Evolutionary conservation across 495 filamentous ascomycete species (phyloP).

Genomic region (Monascus purpureus): DNA sequence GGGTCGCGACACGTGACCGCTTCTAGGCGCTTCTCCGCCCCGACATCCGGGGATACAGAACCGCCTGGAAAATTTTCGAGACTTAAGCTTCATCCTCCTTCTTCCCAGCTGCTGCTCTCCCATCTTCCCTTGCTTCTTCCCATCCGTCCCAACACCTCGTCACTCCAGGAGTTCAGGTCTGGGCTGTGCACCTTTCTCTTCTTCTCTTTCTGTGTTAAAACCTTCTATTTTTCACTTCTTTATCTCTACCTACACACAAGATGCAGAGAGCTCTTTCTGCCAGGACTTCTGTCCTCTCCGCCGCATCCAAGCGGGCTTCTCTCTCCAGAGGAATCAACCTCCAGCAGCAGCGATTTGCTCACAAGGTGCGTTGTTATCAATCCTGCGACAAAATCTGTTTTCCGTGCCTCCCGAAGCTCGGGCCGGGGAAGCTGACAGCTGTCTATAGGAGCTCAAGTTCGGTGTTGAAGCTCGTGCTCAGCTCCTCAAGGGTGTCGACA

Average conservation of each 20-base stretch:
- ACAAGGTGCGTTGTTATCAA: conserved; percentile 56
- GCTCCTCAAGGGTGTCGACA: conserved; percentile 89
- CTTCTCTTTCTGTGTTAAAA: conserved; percentile 4
- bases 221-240: conserved; percentile 11
- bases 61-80: conserved; percentile 36
- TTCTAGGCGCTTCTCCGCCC: conserved; percentile 35
- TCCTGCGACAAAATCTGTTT: conserved; percentile 1
- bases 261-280: conserved; percentile 66
- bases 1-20: conserved; percentile 23
- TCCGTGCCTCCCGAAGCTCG: conserved; percentile 10
- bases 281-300: conserved; percentile 57
- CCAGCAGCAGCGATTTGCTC: conserved; percentile 82
- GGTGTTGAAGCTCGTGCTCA: conserved; percentile 86
- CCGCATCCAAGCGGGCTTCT: conserved; percentile 41
- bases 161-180: conserved; percentile 20
- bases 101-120: conserved; percentile 12
- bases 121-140: conserved; percentile 9
- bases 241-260: conserved; percentile 19
- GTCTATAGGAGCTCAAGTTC: conserved; percentile 84
- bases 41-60: conserved; percentile 34
- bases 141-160: conserved; percentile 6
- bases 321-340: conserved; percentile 41
- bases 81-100: conserved; percentile 31
- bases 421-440: not conserved
- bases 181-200: conserved; percentile 9